A percentile compares a stretch with the other conserved stretches of the same genome.
Conservation (phyloP, 306 rosid genomes). For the Cajanus cajan region DNA sequence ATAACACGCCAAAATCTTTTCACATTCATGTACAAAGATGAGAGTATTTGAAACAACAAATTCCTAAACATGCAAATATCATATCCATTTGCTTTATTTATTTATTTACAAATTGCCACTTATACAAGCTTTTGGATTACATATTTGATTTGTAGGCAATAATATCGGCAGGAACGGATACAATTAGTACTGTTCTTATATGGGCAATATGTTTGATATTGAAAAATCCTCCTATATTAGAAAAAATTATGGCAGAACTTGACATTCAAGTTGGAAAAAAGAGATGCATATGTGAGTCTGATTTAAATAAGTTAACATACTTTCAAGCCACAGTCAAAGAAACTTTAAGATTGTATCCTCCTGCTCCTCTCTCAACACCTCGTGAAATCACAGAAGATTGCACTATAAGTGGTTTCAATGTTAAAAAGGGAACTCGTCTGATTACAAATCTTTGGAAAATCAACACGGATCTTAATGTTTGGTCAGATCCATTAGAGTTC, state of each 20-base stretch:
- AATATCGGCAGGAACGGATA: not conserved
- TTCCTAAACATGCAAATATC: too few relatives aligned
- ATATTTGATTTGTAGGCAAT: not conserved
- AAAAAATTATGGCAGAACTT: not conserved
- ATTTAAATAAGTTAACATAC: not conserved
- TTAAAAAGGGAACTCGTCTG: conserved; percentile 16
- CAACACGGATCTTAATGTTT: not conserved
- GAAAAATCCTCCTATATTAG: not conserved
- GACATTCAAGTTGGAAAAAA: conserved; percentile 5
- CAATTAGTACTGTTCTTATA: not conserved
- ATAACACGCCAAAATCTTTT: too few relatives aligned
- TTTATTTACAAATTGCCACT: not conserved
- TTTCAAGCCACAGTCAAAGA: not conserved
- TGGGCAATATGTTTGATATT: not conserved
- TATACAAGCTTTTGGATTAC: not conserved
- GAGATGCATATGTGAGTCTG: not conserved
- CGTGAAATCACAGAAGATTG: not conserved
- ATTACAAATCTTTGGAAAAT: conserved; percentile 24
- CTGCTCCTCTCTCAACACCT: not conserved
- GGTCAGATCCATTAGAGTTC: too few relatives aligned
- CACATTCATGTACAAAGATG: too few relatives aligned
- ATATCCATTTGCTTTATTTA: too few relatives aligned
- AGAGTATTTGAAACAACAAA: too few relatives aligned
- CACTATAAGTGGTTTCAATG: not conserved
- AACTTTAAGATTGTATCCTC: not conserved